Percentiles rank a stretch among this genome's conserved stretches.
Evolutionary conservation across 192 early-diverging fungal genomes (phyloP).

Genomic region (Powellomyces hirtus): DNA sequence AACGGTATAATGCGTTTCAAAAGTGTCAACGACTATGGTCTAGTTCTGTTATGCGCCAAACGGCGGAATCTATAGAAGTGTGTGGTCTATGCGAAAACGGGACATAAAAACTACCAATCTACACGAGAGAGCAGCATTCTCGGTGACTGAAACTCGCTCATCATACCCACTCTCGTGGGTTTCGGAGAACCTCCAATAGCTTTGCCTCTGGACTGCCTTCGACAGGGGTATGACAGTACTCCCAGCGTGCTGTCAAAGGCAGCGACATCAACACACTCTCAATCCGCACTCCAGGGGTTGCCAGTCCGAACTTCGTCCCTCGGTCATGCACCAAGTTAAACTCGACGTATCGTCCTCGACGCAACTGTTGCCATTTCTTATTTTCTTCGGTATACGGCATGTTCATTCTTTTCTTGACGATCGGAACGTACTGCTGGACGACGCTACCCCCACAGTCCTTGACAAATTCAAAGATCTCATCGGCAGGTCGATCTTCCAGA

Average conservation of each 20-base stretch:
- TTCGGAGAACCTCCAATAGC: conserved; percentile 76
- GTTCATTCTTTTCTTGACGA: conserved; percentile 76
- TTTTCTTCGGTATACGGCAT: conserved; percentile 72
- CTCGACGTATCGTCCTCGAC: conserved; percentile 95
- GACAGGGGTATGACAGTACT: conserved; percentile 78
- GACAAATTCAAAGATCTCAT: conserved; percentile 83
- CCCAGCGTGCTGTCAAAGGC: conserved; percentile 93
- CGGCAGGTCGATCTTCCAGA: conserved; percentile 48
- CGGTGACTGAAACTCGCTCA: too few species aligned
- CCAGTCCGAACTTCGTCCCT: conserved; percentile 97
- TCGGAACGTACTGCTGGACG: conserved; percentile 82
- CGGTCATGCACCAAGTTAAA: conserved; percentile 96
- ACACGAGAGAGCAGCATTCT: too few species aligned
- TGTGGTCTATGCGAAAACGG: too few species aligned
- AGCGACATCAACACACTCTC: conserved; percentile 94
- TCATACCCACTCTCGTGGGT: conserved; percentile 76
- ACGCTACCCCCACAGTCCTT: conserved; percentile 79
- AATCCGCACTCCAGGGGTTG: conserved; percentile 93
- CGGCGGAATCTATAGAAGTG: too few species aligned
- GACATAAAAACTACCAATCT: too few species aligned
- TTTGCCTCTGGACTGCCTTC: conserved; percentile 69
- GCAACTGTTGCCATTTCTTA: conserved; percentile 92
- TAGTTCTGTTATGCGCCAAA: too few species aligned
- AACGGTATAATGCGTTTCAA: too few species aligned
- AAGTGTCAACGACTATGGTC: too few species aligned